Evolutionary conservation across 495 filamentous ascomycete genomes (phyloP), one percentile per base, ranked within the genome.

Genomic region (Apodospora peruviana): DNA sequence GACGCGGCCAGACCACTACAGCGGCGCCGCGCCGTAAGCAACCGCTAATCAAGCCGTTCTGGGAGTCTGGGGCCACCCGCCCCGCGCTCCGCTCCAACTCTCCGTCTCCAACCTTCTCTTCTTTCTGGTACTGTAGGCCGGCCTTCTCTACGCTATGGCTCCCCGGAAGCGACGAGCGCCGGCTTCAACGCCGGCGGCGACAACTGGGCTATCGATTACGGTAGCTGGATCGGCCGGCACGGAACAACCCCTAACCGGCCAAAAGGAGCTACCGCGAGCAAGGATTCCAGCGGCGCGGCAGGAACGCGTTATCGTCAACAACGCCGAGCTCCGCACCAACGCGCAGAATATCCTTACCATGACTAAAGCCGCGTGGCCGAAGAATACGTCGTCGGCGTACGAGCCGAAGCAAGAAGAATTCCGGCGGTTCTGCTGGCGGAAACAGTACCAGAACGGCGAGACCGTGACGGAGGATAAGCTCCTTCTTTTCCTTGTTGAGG

Each of bases 401-500:
- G 36, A 39, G 17, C 36, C 36, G 17, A 39, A 39, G 36, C 9
- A 39, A n/a, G 11, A 18, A 18, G 36, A 39, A n/a, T 39, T 39
- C 17, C 36, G 17, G 17, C 36, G 17, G 36, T 39, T 39, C 36
- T 39, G 36, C 17, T 5, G 11, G 9, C 17, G 11, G 11, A 39
- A 39, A n/a, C 36, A 39, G 17, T 39, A 39, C 16, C 36, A 39
- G 9, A n/a, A 39, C 17, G 11, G 10, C 11, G 36, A 39, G 5
- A 39, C 36, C 5, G 36, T 39, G 5, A 39, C 36, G 17, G 37
- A 39, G 17, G 37, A 39, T 19, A 39, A 39, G 37, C 37, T 39
- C 37, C 37, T 39, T 39, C 37, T 39, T n/a, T 39, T 39, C 36
- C 36, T 39, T 18, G 36, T 39, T 18, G 36, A 39, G 36, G 9